Evolutionary conservation across 2,329 filamentous ascomycete species (phyloP).

Genomic region (Fusarium agapanthi): DNA sequence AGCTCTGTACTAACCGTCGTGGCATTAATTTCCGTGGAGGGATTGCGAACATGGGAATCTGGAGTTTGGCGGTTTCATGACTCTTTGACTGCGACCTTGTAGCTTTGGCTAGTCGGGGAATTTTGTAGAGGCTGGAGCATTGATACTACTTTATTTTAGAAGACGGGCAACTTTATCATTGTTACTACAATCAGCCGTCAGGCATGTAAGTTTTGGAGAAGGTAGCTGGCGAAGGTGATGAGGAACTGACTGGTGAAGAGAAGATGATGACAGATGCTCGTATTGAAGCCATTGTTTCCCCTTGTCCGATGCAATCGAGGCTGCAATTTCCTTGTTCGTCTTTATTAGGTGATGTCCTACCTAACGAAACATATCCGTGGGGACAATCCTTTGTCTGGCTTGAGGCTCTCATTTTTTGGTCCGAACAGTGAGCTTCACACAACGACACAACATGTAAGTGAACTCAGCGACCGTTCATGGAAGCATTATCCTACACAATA

Average conservation of each 20-base stretch:
- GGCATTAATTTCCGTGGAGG: neutral
- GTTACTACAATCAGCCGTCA: rapidly evolving
- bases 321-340: neutral
- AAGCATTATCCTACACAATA: neutral
- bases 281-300: neutral
- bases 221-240: neutral
- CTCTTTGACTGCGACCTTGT: neutral
- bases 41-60: neutral
- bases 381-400: neutral
- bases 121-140: neutral
- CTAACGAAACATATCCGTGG: rapidly evolving
- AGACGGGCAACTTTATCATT: neutral
- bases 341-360: rapidly evolving
- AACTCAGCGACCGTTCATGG: neutral
- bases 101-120: neutral
- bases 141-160: neutral
- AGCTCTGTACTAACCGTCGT: rapidly evolving
- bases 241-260: too few relatives aligned
- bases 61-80: neutral
- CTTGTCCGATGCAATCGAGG: neutral
- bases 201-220: neutral
- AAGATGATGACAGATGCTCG: neutral
- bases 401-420: neutral
- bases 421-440: too few relatives aligned
- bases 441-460: neutral